A percentile compares a stretch with the other conserved stretches of the same genome.
phyloP scores from a whole-genome alignment of 1,139 yeast genomes.

The Yamadazyma jaroonii region DNA sequence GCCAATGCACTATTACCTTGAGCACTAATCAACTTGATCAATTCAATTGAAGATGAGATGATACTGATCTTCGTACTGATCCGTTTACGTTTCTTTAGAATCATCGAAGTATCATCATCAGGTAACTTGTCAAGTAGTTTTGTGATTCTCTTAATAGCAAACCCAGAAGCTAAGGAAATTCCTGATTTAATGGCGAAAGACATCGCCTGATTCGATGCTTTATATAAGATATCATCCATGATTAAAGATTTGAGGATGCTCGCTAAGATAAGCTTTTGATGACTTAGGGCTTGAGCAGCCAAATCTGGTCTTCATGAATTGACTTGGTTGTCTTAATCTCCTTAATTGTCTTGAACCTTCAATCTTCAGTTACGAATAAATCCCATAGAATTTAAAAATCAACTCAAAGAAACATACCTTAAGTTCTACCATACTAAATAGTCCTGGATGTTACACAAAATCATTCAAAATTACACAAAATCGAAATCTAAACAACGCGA shows the following conservation, averaged over 20 bases:
- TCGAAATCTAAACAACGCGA: not conserved
- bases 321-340: too few species aligned
- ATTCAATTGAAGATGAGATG: constrained; percentile 66
- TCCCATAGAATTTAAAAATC: too few species aligned
- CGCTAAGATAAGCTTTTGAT: too few species aligned
- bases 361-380: too few species aligned
- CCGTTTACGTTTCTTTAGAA: constrained; percentile 42
- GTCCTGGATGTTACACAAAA: too few species aligned
- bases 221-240: constrained; percentile 46
- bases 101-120: constrained; percentile 45
- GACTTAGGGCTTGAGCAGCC: too few species aligned
- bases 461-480: too few species aligned
- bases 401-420: too few species aligned
- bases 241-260: too few species aligned
- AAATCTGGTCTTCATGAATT: too few species aligned
- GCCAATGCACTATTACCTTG: constrained; percentile 67
- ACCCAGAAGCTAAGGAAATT: constrained; percentile 71
- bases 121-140: constrained; percentile 63
- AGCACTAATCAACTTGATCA: constrained; percentile 66
- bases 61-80: constrained; percentile 62
- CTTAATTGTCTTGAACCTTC: too few species aligned
- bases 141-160: constrained; percentile 65
- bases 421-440: too few species aligned
- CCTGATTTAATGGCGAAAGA: constrained; percentile 80
- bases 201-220: constrained; percentile 78